Percentiles rank a stretch among this genome's conserved stretches.
Conservation (phyloP, 164 flowering plant genomes). For the Chloranthus sessilifolius region DNA sequence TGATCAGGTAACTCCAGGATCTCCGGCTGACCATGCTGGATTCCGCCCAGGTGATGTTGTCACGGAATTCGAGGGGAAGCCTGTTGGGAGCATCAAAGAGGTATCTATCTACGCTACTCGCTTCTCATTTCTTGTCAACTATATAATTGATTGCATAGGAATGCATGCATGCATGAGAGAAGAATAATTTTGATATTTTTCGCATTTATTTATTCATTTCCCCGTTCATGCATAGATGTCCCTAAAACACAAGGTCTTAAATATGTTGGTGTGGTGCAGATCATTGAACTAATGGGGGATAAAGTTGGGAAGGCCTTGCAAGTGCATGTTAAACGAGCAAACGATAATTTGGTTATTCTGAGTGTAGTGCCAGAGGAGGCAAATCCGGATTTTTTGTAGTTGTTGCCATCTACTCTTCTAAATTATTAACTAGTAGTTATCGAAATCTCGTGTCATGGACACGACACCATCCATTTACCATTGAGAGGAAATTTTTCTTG, state of each 20-base stretch:
- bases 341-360: conserved; percentile 34
- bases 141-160: no score
- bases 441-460: no score
- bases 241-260: neutral
- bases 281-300: conserved; percentile 71
- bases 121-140: no score
- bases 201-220: no score
- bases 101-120: conserved; percentile 20
- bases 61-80: conserved; percentile 65
- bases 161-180: no score
- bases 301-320: conserved; percentile 55
- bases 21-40: conserved; percentile 90
- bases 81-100: conserved; percentile 73
- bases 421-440: no score
- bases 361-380: conserved; percentile 83
- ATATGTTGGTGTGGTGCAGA: conserved; percentile 28
- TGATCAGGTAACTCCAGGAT: conserved; percentile 78
- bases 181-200: no score
- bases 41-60: conserved; percentile 89
- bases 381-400: no score
- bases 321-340: conserved; percentile 63
- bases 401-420: no score
- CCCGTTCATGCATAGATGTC: no score
- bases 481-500: no score
- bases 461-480: no score